Base-by-base conservation (phyloP, 108 stramenopile species). In the Skeletonema marinoi region DNA sequence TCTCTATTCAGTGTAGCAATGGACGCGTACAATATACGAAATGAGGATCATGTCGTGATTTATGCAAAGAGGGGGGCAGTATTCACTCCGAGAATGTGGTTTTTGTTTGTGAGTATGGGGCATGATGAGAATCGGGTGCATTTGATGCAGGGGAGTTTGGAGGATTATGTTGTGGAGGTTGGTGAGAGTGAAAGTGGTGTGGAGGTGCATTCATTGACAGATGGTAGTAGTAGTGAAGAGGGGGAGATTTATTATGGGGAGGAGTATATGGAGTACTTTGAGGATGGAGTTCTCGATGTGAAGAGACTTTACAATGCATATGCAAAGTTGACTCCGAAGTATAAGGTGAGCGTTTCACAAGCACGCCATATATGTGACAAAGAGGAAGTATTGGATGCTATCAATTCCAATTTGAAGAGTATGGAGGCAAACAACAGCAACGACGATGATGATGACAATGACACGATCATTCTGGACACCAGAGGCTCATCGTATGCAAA, bases 61-160 rank as follows among this genome's bases (percentile, higher is more conserved):
- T 94, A 94, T 62, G 93, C 88, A 29, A 85, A 39, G 66, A 32
- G 67, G 71, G 66, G 88, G 58, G 48, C 89, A 77, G 50, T 87
- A 35, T 85, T 86, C 41, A 73, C 88, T 19, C 89, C 88, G 21
- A 75, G 93, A 19, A 84, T 88, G 6, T 93, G 86, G 85, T 88
- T 81, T 73, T 78, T 85, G 50, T 85, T 93, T 60, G 66, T 82
- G n/a, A 69, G 76, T 66, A 92, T 92, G 93, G 90, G 90, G 11
- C 93, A 94, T 76, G 85, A 65, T 70, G 29, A 29, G 32, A 82
- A 78, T 29, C 59, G 63, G 29, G 74, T 84, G 32, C 87, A 90
- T 70, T 54, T 92, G 65, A 75, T 91, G 87, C 77, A 91, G 44
- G 93, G 90, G 17, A 90, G 89, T 6, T 44, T 94, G 32, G 84